Evolutionary conservation across 768 basidiomycete genomes (phyloP), one percentile per base, ranked within the genome.

Genomic region (Mycena albidolilacea): DNA sequence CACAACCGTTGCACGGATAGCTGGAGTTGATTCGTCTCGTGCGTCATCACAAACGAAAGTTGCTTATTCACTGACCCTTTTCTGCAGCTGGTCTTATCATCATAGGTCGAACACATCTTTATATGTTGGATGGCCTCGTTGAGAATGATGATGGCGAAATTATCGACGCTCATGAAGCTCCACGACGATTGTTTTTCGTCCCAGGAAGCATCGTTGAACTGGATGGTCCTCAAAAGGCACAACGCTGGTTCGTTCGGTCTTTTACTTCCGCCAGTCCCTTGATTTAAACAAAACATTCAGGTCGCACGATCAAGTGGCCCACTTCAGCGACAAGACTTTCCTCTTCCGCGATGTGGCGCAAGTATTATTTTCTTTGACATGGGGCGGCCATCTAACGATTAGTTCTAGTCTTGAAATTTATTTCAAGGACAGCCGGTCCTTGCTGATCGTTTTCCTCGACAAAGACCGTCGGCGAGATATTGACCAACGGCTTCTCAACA

Each of bases 21-120:
- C 91, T 15, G 97, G 97, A 1, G 95, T 98, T 5, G 97, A 98
- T 81, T 95, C 95, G 17, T 95, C 92, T 71, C 96, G 96, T 97
- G 74, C 79, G 93, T 85, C 37, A n/a, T 65, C 71, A 60, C 43
- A n/a, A 54, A 39, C n/a, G 12, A 64, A 35, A 14, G 12, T 9
- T 41, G 4, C 64, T 69, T 65, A 35, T 44, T 62, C 30, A 11
- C 61, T 52, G 61, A 48, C n/a, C 41, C 50, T 14, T 38, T 17
- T 19, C 23, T n/a, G 17, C 77, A 93, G 96, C 96, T 69, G 97
- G 97, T 0, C 86, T 98, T 9, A 85, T 98, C 35, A 97, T 98
- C 62, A 89, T 97, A 17, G 97, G 96, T 14, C 89, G 88, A 57
- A 92, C 90, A 2, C 94, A 97, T 77, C 81, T 98, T 7, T 98